A percentile compares a stretch with the other conserved stretches of the same genome.
Conservation (phyloP, 2,329 filamentous ascomycete species). For the Diaporthe nobilis region DNA sequence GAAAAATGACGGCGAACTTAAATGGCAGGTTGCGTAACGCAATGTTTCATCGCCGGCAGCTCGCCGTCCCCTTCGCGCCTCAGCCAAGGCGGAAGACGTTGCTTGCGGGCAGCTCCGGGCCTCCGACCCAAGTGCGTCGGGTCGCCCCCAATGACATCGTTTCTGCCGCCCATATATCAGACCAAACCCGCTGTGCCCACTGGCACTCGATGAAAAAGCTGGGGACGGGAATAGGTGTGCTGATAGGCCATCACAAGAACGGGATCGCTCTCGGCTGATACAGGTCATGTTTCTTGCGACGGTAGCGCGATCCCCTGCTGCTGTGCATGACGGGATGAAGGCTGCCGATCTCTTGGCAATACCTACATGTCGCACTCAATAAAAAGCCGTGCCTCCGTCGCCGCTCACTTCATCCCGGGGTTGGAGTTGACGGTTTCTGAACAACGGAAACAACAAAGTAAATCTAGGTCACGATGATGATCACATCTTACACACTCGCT, state of each 20-base stretch:
- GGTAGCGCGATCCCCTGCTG: slow-evolving; percentile 20
- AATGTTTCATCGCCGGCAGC: slow-evolving; percentile 8
- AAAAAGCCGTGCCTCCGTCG: background rate
- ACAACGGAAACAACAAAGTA: background rate
- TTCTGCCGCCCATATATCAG: slow-evolving; percentile 11
- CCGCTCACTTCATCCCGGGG: no score
- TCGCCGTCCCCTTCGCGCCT: background rate
- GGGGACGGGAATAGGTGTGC: background rate
- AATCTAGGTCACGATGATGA: background rate
- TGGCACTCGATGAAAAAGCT: background rate
- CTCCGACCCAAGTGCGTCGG: background rate
- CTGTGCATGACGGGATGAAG: slow-evolving; percentile 29
- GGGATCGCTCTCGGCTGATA: slow-evolving; percentile 24
- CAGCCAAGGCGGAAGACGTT: slow-evolving; percentile 26
- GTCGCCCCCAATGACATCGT: slow-evolving; percentile 5
- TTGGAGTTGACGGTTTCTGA: accelerated
- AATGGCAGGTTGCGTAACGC: background rate
- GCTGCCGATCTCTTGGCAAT: slow-evolving; percentile 23
- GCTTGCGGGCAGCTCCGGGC: background rate
- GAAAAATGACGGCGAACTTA: background rate
- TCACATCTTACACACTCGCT: slow-evolving; percentile 9
- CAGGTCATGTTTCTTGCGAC: slow-evolving; percentile 27
- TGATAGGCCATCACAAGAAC: slow-evolving; percentile 7
- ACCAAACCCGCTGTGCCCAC: slow-evolving; percentile 10
- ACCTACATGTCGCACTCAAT: background rate